Evolutionary conservation across 495 filamentous ascomycete species (phyloP).

Genomic region (Pyrenula massariospora): DNA sequence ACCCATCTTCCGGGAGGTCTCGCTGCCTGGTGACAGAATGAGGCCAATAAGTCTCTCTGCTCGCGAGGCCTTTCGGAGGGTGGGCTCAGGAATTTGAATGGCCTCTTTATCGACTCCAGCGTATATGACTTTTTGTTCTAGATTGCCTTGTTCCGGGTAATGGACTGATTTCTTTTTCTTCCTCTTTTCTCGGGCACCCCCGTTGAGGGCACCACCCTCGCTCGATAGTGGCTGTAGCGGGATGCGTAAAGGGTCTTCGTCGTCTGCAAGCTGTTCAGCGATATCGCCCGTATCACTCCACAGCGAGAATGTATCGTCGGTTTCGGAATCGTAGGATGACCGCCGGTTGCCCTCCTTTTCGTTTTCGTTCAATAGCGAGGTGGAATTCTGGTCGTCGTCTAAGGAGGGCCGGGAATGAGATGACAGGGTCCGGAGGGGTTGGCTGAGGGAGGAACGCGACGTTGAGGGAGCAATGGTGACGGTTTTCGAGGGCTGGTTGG

Average conservation of each 20-base stretch:
- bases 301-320: slow-evolving; percentile 53
- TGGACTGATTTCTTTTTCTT: slow-evolving; percentile 39
- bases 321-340: slow-evolving; percentile 47
- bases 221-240: slow-evolving; percentile 51
- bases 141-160: slow-evolving; percentile 23
- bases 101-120: slow-evolving; percentile 60
- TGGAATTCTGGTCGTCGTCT: slow-evolving; percentile 19
- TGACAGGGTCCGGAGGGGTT: slow-evolving; percentile 44
- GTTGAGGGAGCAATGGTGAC: slow-evolving; percentile 49
- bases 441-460: slow-evolving; percentile 32
- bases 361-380: slow-evolving; percentile 25
- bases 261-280: slow-evolving; percentile 73
- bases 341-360: slow-evolving; percentile 39
- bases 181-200: slow-evolving; percentile 15
- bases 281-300: slow-evolving; percentile 94
- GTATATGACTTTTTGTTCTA: slow-evolving; percentile 28
- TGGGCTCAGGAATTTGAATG: slow-evolving; percentile 67
- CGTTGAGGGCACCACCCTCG: slow-evolving; percentile 31
- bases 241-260: slow-evolving; percentile 65
- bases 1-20: slow-evolving; percentile 63
- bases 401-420: slow-evolving; percentile 23
- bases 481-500: slow-evolving; percentile 34
- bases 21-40: slow-evolving; percentile 74
- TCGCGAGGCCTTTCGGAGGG: slow-evolving; percentile 46
- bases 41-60: slow-evolving; percentile 56